Evolutionary conservation across 1,139 yeast species (phyloP).

Genomic region (Yamadazyma triangularis): DNA sequence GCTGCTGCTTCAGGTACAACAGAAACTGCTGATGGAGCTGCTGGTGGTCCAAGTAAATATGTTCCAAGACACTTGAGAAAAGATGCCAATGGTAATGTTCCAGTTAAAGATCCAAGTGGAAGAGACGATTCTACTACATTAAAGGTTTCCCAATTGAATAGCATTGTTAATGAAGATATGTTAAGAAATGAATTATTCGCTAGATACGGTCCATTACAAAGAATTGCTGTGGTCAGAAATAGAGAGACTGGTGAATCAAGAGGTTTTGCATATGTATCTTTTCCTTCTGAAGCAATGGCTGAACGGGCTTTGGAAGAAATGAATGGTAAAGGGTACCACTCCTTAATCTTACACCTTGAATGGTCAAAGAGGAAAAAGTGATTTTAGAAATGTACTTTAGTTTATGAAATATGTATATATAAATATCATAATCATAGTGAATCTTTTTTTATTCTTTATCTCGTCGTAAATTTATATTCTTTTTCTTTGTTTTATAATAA

Average conservation of each 20-base stretch:
- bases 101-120: constrained; percentile 41
- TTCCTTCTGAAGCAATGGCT: constrained; percentile 65
- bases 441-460: no score
- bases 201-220: constrained; percentile 68
- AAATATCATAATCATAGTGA: no score
- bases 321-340: constrained; percentile 91
- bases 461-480: no score
- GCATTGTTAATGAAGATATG: constrained; percentile 78
- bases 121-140: constrained; percentile 87
- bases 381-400: constrained; percentile 1
- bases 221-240: constrained; percentile 84
- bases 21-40: constrained; percentile 23
- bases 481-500: no score
- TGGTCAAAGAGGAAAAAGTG: constrained; percentile 45
- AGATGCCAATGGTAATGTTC: constrained; percentile 53
- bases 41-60: constrained; percentile 37
- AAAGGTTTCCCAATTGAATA: constrained; percentile 89
- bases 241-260: constrained; percentile 92
- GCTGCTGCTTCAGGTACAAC: constrained; percentile 15
- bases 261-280: constrained; percentile 96
- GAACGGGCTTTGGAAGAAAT: constrained; percentile 72
- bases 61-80: constrained; percentile 78
- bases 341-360: constrained; percentile 79
- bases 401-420: not conserved
- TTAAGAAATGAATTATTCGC: constrained; percentile 69